Evolutionary conservation across 2,329 filamentous ascomycete genomes (phyloP), one percentile per base, ranked within the genome.

Genomic region (Clarireedia paspali): DNA sequence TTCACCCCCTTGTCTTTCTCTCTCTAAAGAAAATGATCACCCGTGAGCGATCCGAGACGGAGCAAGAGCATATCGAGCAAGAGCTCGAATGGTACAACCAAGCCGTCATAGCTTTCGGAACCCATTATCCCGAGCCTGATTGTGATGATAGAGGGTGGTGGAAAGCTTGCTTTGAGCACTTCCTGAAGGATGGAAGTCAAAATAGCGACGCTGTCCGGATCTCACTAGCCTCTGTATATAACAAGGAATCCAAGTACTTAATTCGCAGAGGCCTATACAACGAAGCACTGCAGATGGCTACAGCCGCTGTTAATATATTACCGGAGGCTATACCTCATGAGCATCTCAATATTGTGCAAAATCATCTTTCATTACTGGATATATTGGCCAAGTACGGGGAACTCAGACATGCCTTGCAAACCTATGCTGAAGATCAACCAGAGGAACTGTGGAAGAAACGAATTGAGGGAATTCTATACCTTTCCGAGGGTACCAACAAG

Each of bases 1-100:
- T 64, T 36, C 64, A 63, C 47, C 63, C 63, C 20, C 56, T 66
- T 6, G 63, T 63, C 12, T 61, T 59, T 47, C 53, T 66, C 3
- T 55, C 63, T 1, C 60, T 64, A 2, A 55, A 57, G 10, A 62
- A 58, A 15, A 44, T 62, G 3, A 56, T 64, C 5, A 53, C 54
- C 17, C 24, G 42, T 6, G 50, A 57, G 10, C 47, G 56, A 46
- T 39, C 45, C 4, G 52, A 57, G n/a, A 40, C 53, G 6, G 60
- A 62, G 5, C 51, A 61, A 23, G 49, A 44, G 1, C 50, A 60
- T 10, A 44, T 62, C n/a, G 36, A 56, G 36, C 56, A 64, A 44
- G 62, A 66, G 34, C 50, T 57, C 5, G 47, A 56, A 44, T 66
- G 64, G 64, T 62, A 60, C 34, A 60, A 60, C 26, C 57, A 66